Conservation (phyloP, 228 moss, liverwort and hornwort species). For the Sphagnum fallax region DNA sequence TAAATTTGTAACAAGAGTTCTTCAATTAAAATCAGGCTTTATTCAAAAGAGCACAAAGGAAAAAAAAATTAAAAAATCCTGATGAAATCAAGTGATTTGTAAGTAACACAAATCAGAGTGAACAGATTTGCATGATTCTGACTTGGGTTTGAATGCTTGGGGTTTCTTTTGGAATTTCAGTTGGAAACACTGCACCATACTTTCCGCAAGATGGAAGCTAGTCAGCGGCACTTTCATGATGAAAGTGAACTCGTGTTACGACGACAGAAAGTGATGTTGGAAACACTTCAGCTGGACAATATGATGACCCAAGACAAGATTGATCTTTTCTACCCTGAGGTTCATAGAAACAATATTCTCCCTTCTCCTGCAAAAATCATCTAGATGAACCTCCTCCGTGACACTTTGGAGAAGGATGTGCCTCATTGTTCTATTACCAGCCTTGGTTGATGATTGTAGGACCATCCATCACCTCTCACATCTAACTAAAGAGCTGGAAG, state of each 20-base stretch:
- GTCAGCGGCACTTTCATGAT: slow-evolving; percentile 81
- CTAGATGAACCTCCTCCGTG: not conserved
- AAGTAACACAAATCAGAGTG: not conserved
- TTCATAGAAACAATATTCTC: not conserved
- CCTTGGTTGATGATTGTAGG: too few relatives aligned
- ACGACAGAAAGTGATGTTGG: slow-evolving; percentile 63
- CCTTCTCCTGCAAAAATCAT: not conserved
- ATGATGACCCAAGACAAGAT: slow-evolving; percentile 71
- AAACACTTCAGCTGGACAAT: slow-evolving; percentile 74
- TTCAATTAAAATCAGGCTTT: not conserved
- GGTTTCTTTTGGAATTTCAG: slow-evolving; percentile 14
- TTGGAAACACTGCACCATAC: slow-evolving; percentile 83
- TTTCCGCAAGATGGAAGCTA: slow-evolving; percentile 74
- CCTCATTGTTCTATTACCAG: not conserved
- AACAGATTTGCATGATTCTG: too few relatives aligned
- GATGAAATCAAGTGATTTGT: not conserved
- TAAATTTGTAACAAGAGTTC: not conserved
- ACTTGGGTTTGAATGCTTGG: not conserved
- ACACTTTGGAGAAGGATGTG: not conserved
- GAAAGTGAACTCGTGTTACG: slow-evolving; percentile 79
- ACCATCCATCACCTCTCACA: too few relatives aligned
- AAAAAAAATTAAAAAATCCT: too few relatives aligned
- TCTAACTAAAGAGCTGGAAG: too few relatives aligned
- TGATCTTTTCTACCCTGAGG: slow-evolving; percentile 77
- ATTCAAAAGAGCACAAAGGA: not conserved